These are phyloP conservation scores for Chlorella sp. DNA, from an alignment of 139 green algal species.

Conservation along the genomic window DNA sequence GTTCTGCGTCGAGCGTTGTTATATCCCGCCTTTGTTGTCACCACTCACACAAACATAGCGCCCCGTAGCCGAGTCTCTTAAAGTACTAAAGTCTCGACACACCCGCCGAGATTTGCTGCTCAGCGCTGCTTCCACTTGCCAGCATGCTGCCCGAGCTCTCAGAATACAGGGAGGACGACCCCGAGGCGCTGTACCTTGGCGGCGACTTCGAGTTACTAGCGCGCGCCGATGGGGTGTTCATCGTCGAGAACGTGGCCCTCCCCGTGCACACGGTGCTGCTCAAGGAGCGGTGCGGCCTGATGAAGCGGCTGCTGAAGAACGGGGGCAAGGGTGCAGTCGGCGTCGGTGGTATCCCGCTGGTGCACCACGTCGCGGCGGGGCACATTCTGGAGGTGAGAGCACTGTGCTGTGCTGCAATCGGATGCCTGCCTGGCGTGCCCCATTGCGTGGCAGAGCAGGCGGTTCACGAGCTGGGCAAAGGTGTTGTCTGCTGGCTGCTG, in stretches of 20 bases:
- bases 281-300: not conserved
- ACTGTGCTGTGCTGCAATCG: not conserved
- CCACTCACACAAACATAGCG: too few species aligned
- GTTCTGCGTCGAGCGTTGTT: too few species aligned
- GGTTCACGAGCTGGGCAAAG: not conserved
- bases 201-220: not conserved
- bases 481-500: not conserved
- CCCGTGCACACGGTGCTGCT: constrained; percentile 17
- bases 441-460: not conserved
- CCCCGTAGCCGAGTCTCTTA: too few species aligned
- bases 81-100: too few species aligned
- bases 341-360: constrained; percentile 1
- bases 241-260: not conserved
- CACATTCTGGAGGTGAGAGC: not conserved
- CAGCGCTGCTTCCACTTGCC: too few species aligned
- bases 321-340: not conserved
- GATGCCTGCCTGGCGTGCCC: not conserved
- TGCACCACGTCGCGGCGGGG: not conserved
- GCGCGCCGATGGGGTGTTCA: constrained; percentile 1
- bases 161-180: not conserved
- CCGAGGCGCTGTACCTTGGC: not conserved
- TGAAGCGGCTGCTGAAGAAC: not conserved
- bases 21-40: too few species aligned
- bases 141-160: not conserved
- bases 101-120: too few species aligned